These are phyloP conservation scores for Rhododendron henanense DNA, from an alignment of 148 eudicot species.

Conservation along the genomic window DNA sequence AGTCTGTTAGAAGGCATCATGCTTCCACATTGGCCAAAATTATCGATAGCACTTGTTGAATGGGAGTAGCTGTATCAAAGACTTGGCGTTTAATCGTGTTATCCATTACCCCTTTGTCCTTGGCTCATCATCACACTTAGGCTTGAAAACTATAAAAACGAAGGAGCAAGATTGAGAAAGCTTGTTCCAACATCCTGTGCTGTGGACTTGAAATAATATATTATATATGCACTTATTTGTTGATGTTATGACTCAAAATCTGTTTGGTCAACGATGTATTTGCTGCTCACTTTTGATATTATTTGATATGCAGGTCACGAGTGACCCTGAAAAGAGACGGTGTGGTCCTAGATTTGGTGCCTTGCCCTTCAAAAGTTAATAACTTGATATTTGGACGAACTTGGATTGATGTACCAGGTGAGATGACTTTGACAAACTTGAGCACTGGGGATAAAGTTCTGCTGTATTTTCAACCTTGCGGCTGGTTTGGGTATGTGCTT, in stretches of 20 bases:
- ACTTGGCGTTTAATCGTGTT: not conserved
- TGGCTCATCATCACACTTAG: not conserved
- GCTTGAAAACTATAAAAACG: not conserved
- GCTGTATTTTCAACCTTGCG: slow-evolving; percentile 93
- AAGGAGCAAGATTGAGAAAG: not conserved
- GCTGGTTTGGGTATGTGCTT: slow-evolving; percentile 91
- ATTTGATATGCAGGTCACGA: slow-evolving; percentile 52
- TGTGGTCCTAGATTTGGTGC: slow-evolving; percentile 84
- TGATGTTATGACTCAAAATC: not conserved
- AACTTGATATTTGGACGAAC: slow-evolving; percentile 94
- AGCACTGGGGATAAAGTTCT: slow-evolving; percentile 95
- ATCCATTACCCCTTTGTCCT: not conserved
- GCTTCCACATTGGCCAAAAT: not conserved
- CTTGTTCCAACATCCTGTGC: not conserved
- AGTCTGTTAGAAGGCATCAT: not conserved
- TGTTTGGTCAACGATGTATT: not conserved
- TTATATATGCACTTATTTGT: not conserved
- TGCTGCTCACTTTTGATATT: not conserved
- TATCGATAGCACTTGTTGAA: not conserved
- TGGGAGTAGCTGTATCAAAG: not conserved
- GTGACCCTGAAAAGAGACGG: slow-evolving; percentile 73
- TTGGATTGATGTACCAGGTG: slow-evolving; percentile 95
- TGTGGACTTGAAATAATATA: not conserved
- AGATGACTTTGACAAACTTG: slow-evolving; percentile 82
- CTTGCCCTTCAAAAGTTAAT: slow-evolving; percentile 86